Evolutionary conservation across 371 early-diverging fungal genomes (phyloP).

Genomic region (Rhizopus microsporus): DNA sequence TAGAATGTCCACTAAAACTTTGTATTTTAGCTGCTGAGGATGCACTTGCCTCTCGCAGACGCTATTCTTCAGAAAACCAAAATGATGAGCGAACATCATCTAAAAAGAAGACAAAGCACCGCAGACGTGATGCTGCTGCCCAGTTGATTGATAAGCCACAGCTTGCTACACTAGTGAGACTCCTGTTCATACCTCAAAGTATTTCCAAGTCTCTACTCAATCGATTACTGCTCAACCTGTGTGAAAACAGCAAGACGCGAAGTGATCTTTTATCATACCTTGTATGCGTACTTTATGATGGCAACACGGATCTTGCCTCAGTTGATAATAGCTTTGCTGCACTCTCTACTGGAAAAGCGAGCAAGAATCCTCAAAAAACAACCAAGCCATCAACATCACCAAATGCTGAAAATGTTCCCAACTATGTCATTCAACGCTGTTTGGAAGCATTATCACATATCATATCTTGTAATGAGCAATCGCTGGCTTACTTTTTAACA

Average conservation of each 20-base stretch:
- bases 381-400: conserved; percentile 6
- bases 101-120: conserved; percentile 47
- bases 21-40: conserved; percentile 3
- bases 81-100: conserved; percentile 15
- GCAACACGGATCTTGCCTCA: conserved; percentile 73
- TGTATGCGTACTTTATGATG: conserved; percentile 85
- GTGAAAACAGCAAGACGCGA: conserved; percentile 88
- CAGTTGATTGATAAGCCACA: conserved; percentile 85
- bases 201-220: conserved; percentile 71
- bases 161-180: conserved; percentile 79
- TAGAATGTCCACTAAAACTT: not conserved
- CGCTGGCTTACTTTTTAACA: conserved; percentile 71
- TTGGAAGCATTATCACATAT: conserved; percentile 82
- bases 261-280: conserved; percentile 83
- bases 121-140: conserved; percentile 59
- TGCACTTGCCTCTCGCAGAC: conserved; percentile 8
- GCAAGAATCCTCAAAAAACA: conserved; percentile 5
- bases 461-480: conserved; percentile 66
- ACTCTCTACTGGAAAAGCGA: conserved; percentile 62
- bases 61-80: conserved; percentile 15
- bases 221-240: conserved; percentile 79
- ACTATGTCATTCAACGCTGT: conserved; percentile 84
- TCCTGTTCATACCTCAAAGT: conserved; percentile 83
- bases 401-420: conserved; percentile 65
- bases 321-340: conserved; percentile 81